Base-by-base conservation (phyloP, 495 filamentous ascomycete species). In the Xylaria grammica region DNA sequence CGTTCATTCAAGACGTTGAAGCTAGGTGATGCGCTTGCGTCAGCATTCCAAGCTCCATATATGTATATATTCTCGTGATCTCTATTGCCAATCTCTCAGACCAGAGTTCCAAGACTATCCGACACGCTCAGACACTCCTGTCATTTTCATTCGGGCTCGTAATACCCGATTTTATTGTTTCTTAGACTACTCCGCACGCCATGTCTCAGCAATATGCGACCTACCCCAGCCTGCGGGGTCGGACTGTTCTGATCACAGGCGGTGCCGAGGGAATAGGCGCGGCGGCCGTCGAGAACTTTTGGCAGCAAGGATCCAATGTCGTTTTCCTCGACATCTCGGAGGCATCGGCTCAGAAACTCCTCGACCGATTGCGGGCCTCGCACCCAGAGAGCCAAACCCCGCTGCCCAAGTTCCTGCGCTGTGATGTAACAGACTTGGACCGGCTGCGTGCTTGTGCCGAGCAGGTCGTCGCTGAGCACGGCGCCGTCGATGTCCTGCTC, bases 191-290 rank as follows among this genome's bases (percentile, higher is more conserved):
- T 40, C 51, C 51, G 53, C 53, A 44, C 53, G 6, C 58, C 32
- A 57, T 51, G 62, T 24, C 60, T n/a, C 60, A 63, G 9, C 62
- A 72, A 13, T 74, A 69, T 30, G 74, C 74, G 24, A 72, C 62
- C 1, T 77, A 77, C 58, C 74, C 76, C 17, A 75, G 69, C 59
- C 67, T 83, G 53, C 72, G 75, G 29, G 78, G 74, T 65, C 76
- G 75, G 67, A 81, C 76, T 34, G 81, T 85, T 48, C 67, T 85
- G 30, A 79, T 85, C 65, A 79, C 82, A 0, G 83, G 83, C 63
- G 83, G 81, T 26, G 82, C 83, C 2, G 79, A 81, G 8, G 83
- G 83, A 32, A 82, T 85, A 69, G 83, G 83, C 11, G 81, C 81
- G 7, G 78, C 80, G 58, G 69, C 70, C 6, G 78, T 79, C 46